phyloP scores from a whole-genome alignment of 441 rosid genomes.

The Populus hybrid region DNA sequence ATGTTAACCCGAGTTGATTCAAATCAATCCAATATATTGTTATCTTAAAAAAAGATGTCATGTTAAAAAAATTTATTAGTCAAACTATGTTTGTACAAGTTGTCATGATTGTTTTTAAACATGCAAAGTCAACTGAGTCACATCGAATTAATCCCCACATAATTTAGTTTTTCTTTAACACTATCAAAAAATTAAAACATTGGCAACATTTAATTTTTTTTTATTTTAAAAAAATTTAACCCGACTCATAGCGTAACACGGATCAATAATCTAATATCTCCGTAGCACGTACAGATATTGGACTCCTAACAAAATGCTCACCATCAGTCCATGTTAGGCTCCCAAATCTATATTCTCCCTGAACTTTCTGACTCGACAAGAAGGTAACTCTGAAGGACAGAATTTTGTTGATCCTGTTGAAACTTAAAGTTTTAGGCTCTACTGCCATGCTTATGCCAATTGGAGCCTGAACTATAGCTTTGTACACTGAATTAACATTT shows the following conservation, averaged over 20 bases:
- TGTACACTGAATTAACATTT: constrained; percentile 29
- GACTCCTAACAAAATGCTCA: constrained; percentile 39
- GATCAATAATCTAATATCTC: neutral
- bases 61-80: too few species aligned
- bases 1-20: too few species aligned
- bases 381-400: constrained; percentile 33
- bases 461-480: constrained; percentile 31
- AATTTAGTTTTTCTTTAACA: too few species aligned
- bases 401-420: constrained; percentile 23
- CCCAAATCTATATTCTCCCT: constrained; percentile 46
- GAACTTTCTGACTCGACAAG: constrained; percentile 19
- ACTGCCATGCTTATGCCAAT: constrained; percentile 31
- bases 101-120: too few species aligned
- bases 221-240: too few species aligned
- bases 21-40: too few species aligned
- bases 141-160: rapidly evolving
- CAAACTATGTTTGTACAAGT: too few species aligned
- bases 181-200: too few species aligned
- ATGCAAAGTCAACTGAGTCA: too few species aligned
- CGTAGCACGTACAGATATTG: constrained; percentile 32
- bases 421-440: constrained; percentile 36
- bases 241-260: rapidly evolving
- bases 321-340: constrained; percentile 58
- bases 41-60: too few species aligned
- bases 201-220: too few species aligned